Evolutionary conservation across 2,329 filamentous ascomycete genomes (phyloP).

Genomic region (Phialophora tarda): DNA sequence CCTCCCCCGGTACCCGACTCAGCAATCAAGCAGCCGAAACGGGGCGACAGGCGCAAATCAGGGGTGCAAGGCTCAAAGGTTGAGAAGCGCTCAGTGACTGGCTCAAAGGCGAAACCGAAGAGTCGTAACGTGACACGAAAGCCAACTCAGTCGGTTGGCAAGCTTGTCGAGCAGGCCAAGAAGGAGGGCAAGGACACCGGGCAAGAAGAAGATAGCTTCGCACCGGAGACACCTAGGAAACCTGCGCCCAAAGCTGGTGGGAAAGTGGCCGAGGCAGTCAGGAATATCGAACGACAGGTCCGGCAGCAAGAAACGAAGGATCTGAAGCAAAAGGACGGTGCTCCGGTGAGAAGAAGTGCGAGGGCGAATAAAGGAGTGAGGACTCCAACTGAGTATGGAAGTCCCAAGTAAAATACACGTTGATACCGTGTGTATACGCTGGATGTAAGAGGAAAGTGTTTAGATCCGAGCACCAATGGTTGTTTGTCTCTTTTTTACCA

Average conservation of each 20-base stretch:
- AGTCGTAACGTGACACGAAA: slow-evolving; percentile 31
- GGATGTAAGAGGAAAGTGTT: neutral
- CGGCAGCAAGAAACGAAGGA: slow-evolving; percentile 8
- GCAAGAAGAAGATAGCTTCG: neutral
- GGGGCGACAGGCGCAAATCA: slow-evolving; percentile 28
- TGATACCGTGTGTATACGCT: neutral
- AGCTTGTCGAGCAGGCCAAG: slow-evolving; percentile 28
- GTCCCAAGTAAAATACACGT: neutral
- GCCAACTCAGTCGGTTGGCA: slow-evolving; percentile 24
- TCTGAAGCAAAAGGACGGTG: slow-evolving; percentile 32
- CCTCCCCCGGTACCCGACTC: slow-evolving; percentile 25
- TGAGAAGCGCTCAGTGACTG: slow-evolving; percentile 31
- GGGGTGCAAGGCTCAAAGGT: slow-evolving; percentile 31
- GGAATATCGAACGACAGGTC: slow-evolving; percentile 27
- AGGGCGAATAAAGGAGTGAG: slow-evolving; percentile 31
- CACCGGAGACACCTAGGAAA: neutral
- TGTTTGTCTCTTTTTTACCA: neutral
- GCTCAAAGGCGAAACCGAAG: slow-evolving; percentile 27
- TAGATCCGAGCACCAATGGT: neutral
- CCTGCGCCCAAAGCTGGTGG: slow-evolving; percentile 4
- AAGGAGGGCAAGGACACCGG: slow-evolving; percentile 11
- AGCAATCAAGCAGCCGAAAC: slow-evolving; percentile 31
- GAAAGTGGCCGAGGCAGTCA: slow-evolving; percentile 23
- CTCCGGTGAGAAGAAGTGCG: slow-evolving; percentile 28
- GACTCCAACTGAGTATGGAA: slow-evolving; percentile 19